Conservation (phyloP, 108 stramenopile genomes). For the Nitzschia sp. region DNA sequence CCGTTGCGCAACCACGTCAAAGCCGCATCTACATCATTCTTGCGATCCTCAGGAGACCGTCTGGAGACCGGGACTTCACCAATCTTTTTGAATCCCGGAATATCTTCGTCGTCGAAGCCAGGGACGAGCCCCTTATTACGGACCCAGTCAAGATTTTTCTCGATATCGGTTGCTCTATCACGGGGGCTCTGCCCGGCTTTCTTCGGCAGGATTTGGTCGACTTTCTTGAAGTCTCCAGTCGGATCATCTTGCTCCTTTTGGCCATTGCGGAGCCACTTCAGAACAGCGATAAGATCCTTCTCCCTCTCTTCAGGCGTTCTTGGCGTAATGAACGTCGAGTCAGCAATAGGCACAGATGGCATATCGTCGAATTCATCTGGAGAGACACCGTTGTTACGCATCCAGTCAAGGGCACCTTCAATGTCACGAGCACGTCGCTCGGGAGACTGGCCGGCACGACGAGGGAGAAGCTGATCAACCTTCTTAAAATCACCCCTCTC, state of each 20-base stretch:
- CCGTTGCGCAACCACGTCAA: conserved; percentile 23
- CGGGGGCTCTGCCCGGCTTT: conserved; percentile 23
- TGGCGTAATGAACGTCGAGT: background rate
- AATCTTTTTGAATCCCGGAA: conserved; percentile 21
- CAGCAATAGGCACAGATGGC: background rate
- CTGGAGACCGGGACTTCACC: conserved; percentile 16
- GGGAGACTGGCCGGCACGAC: conserved; percentile 5
- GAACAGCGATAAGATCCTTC: conserved; percentile 32
- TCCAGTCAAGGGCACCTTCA: conserved; percentile 35
- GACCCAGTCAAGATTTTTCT: conserved; percentile 34
- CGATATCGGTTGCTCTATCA: conserved; percentile 29
- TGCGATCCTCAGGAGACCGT: conserved; percentile 30
- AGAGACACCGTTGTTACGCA: conserved; percentile 18
- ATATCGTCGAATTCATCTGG: conserved; percentile 8
- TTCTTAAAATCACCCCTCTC: conserved; percentile 20
- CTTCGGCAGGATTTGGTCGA: conserved; percentile 24
- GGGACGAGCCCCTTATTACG: background rate
- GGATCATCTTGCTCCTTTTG: conserved; percentile 24
- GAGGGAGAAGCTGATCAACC: conserved; percentile 34
- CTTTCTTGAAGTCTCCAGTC: conserved; percentile 3
- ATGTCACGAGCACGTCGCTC: conserved; percentile 25
- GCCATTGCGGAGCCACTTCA: conserved; percentile 38
- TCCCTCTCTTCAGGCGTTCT: conserved; percentile 26
- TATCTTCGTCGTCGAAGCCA: conserved; percentile 13
- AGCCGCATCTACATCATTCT: conserved; percentile 19